Percentiles rank a stretch among this genome's conserved stretches.
Evolutionary conservation across 768 basidiomycete genomes (phyloP).

Genomic region (Boletus coccyginus): DNA sequence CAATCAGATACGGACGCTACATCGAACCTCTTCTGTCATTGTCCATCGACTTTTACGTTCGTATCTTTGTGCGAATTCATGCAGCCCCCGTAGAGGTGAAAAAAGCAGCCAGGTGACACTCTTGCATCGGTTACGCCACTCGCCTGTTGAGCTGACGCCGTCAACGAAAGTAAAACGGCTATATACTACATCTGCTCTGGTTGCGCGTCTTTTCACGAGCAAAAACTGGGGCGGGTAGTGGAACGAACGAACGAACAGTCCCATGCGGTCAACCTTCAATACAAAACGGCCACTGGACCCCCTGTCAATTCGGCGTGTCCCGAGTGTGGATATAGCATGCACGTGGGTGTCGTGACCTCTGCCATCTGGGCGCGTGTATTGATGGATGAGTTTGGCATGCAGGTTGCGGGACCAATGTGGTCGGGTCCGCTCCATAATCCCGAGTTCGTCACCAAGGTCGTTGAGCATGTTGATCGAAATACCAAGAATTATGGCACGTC

Average conservation of each 20-base stretch:
- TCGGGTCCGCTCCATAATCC: slow-evolving; percentile 80
- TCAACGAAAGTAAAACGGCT: slow-evolving; percentile 69
- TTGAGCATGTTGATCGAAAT: slow-evolving; percentile 67
- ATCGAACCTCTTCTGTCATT: slow-evolving; percentile 87
- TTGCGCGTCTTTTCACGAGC: slow-evolving; percentile 81
- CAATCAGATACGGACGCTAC: slow-evolving; percentile 88
- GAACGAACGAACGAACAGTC: slow-evolving; percentile 56
- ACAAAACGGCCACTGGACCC: slow-evolving; percentile 74
- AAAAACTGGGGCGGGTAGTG: slow-evolving; percentile 76
- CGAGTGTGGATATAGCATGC: slow-evolving; percentile 75
- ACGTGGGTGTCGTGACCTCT: slow-evolving; percentile 51
- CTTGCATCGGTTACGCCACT: neutral
- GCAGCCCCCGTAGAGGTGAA: slow-evolving; percentile 83
- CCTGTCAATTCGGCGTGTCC: slow-evolving; percentile 66
- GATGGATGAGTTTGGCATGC: neutral
- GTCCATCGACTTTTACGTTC: slow-evolving; percentile 97
- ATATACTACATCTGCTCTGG: slow-evolving; percentile 79
- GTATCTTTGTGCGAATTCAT: slow-evolving; percentile 80
- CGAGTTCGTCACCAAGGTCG: slow-evolving; percentile 69
- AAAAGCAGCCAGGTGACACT: slow-evolving; percentile 65
- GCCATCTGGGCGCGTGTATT: neutral
- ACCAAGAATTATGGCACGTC: slow-evolving; percentile 72
- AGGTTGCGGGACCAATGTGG: slow-evolving; percentile 99
- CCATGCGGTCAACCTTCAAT: slow-evolving; percentile 58
- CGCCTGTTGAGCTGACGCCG: slow-evolving; percentile 2